Conservation (phyloP, 2,329 filamentous ascomycete genomes). For the Cryphonectria japonica region DNA sequence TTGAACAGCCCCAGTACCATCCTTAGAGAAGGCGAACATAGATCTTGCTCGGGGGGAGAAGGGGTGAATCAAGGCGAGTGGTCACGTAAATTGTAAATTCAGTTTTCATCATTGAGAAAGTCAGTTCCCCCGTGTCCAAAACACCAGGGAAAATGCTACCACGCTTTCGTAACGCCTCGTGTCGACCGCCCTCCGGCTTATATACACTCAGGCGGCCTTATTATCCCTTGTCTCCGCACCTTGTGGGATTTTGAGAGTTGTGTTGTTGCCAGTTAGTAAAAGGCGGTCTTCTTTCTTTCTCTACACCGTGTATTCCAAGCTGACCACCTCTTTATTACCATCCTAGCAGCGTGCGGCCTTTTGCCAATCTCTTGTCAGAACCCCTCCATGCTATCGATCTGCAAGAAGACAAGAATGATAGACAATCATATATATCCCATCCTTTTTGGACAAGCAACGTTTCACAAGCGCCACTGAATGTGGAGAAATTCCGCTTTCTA, state of each 20-base stretch:
- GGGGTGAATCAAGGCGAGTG: neutral
- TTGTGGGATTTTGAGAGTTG: neutral
- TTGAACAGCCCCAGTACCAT: neutral
- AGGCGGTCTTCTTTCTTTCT: neutral
- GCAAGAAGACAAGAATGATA: neutral
- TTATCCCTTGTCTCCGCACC: neutral
- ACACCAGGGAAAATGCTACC: slow-evolving; percentile 14
- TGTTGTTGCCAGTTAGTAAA: neutral
- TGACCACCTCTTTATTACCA: neutral
- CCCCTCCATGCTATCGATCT: neutral
- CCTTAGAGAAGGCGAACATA: neutral
- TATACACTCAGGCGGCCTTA: neutral
- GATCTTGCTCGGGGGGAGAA: neutral
- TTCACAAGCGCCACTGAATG: neutral
- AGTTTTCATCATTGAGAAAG: neutral
- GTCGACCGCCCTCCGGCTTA: neutral
- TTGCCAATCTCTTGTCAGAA: neutral
- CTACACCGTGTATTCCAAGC: neutral
- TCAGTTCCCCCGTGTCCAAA: neutral
- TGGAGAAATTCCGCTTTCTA: neutral
- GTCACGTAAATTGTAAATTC: neutral
- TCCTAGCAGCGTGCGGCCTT: slow-evolving; percentile 7
- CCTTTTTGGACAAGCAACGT: neutral
- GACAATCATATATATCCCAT: neutral
- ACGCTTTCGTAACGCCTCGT: neutral